Evolutionary conservation across 257 asterid genomes (phyloP).

Genomic region (Agastache rugosa): DNA sequence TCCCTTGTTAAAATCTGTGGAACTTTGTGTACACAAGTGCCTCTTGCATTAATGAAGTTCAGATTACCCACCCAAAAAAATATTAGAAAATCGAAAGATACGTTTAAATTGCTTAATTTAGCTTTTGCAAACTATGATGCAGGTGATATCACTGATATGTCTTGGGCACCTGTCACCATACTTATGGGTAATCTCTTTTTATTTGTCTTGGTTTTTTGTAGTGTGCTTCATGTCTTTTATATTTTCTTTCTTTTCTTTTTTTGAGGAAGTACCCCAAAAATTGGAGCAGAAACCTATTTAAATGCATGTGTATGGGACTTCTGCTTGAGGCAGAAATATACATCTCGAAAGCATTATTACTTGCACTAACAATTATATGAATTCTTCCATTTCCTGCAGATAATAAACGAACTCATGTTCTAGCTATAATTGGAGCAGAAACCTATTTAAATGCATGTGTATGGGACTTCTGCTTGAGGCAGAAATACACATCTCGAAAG

Average conservation of each 20-base stretch:
- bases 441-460: not conserved
- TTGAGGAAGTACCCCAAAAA: not conserved
- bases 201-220: not conserved
- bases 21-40: not conserved
- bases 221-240: not conserved
- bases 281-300: too few relatives aligned
- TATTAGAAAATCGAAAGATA: conserved; percentile 7
- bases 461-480: not conserved
- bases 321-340: not conserved
- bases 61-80: not conserved
- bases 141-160: conserved; percentile 87
- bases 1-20: not conserved
- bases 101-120: conserved; percentile 21
- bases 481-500: not conserved
- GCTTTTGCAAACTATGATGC: conserved; percentile 40
- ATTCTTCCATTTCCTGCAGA: conserved; percentile 51
- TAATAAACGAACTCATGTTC: conserved; percentile 48
- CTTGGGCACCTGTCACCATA: conserved; percentile 80
- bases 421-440: conserved; percentile 49
- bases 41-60: not conserved
- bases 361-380: not conserved
- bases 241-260: not conserved
- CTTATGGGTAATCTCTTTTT: conserved; percentile 57
- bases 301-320: not conserved
- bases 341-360: conserved; percentile 2